Percentiles rank a stretch among this genome's conserved stretches.
These are phyloP conservation scores for Mucor plumbeus DNA, from an alignment of 371 early-diverging fungal species.

Conservation along the genomic window DNA sequence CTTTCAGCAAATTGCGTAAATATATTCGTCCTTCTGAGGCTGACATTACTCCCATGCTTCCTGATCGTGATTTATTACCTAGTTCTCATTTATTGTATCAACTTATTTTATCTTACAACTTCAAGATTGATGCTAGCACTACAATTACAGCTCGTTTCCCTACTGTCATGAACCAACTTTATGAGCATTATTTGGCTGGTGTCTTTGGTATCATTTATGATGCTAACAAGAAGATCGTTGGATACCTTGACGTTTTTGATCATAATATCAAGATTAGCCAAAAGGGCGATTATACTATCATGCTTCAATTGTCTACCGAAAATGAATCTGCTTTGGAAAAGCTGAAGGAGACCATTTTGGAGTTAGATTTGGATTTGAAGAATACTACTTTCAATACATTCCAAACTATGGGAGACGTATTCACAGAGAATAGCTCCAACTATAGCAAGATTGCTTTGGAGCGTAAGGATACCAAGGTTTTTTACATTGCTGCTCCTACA, in stretches of 20 bases:
- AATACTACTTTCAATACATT: slow-evolving; percentile 61
- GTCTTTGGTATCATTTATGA: slow-evolving; percentile 66
- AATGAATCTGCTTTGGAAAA: slow-evolving; percentile 73
- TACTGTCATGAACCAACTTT: slow-evolving; percentile 64
- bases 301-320: slow-evolving; percentile 78
- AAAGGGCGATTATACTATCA: slow-evolving; percentile 87
- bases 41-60: slow-evolving; percentile 66
- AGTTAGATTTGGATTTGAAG: slow-evolving; percentile 73
- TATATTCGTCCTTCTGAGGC: slow-evolving; percentile 72
- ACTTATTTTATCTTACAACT: slow-evolving; percentile 75
- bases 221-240: slow-evolving; percentile 67
- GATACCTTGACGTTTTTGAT: slow-evolving; percentile 76
- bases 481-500: slow-evolving; percentile 47
- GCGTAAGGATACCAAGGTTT: slow-evolving; percentile 38
- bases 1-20: slow-evolving; percentile 66
- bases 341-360: slow-evolving; percentile 63
- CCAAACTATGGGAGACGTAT: slow-evolving; percentile 60
- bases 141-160: slow-evolving; percentile 70
- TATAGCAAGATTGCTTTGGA: slow-evolving; percentile 47
- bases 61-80: slow-evolving; percentile 80
- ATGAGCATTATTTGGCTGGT: slow-evolving; percentile 62
- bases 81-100: slow-evolving; percentile 69
- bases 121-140: slow-evolving; percentile 60
- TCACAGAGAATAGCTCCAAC: slow-evolving; percentile 48
- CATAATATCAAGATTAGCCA: slow-evolving; percentile 67